These are phyloP conservation scores for Auriscalpium microsporum DNA, from an alignment of 768 basidiomycete genomes.

Conservation along the genomic window DNA sequence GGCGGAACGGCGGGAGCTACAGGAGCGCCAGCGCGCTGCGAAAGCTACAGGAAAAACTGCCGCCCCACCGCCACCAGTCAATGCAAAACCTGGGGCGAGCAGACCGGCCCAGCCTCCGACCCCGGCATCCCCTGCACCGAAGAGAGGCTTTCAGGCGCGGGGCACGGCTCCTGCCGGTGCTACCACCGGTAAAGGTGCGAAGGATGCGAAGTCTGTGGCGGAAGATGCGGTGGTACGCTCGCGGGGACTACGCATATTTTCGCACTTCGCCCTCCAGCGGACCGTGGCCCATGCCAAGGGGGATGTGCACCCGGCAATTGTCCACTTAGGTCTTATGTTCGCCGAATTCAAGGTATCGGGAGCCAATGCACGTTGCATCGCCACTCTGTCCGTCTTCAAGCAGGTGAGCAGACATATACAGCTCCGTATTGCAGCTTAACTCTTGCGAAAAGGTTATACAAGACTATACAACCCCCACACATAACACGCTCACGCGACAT, in stretches of 20 bases:
- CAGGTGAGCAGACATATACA: constrained; percentile 44
- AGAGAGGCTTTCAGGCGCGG: constrained; percentile 1
- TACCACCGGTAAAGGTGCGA: constrained; percentile 1
- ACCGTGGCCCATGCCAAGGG: constrained; percentile 49
- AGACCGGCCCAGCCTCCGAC: constrained; percentile 3
- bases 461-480: constrained; percentile 80
- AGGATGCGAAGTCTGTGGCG: constrained; percentile 14
- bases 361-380: constrained; percentile 92
- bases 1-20: constrained; percentile 20
- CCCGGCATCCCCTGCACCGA: not conserved
- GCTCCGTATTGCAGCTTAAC: constrained; percentile 5
- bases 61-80: not conserved
- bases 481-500: constrained; percentile 83
- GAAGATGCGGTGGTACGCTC: constrained; percentile 33
- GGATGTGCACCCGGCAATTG: constrained; percentile 84
- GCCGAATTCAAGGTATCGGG: constrained; percentile 89
- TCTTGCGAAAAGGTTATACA: constrained; percentile 63
- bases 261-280: constrained; percentile 77
- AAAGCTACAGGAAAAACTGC: constrained; percentile 7
- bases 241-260: constrained; percentile 73
- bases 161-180: constrained; percentile 13
- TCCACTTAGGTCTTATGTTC: constrained; percentile 83
- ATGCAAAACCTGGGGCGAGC: not conserved
- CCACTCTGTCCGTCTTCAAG: constrained; percentile 86
- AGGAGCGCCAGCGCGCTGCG: constrained; percentile 16